A percentile compares a stretch with the other conserved stretches of the same genome.
Conservation (phyloP, 768 basidiomycete species). For the Auriscalpium microsporum region DNA sequence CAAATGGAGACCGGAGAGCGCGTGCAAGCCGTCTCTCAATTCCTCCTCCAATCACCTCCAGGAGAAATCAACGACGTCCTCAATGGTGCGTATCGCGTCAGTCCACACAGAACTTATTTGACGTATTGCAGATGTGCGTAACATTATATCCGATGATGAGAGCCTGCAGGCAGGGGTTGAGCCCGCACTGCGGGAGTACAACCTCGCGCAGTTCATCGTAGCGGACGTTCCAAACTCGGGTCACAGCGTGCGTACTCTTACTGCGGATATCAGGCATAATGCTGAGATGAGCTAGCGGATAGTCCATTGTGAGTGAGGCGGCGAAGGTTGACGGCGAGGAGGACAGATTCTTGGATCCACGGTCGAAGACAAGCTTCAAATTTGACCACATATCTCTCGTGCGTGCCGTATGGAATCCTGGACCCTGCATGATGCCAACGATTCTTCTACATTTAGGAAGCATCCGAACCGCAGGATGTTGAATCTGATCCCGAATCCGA, state of each 20-base stretch:
- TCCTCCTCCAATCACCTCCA: slow-evolving; percentile 86
- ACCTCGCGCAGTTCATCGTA: slow-evolving; percentile 78
- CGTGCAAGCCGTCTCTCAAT: slow-evolving; percentile 63
- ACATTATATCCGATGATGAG: slow-evolving; percentile 81
- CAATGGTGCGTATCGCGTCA: slow-evolving; percentile 45
- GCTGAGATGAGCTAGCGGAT: background rate
- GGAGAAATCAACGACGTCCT: slow-evolving; percentile 97
- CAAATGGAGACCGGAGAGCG: slow-evolving; percentile 56
- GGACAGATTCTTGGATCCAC: slow-evolving; percentile 78
- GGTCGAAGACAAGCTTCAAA: slow-evolving; percentile 65
- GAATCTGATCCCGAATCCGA: slow-evolving; percentile 61
- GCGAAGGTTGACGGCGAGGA: slow-evolving; percentile 46
- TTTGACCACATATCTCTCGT: slow-evolving; percentile 86
- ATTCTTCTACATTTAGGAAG: slow-evolving; percentile 44
- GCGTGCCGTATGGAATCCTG: slow-evolving; percentile 21
- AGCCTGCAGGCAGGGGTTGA: slow-evolving; percentile 70
- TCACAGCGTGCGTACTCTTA: slow-evolving; percentile 54
- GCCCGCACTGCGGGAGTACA: slow-evolving; percentile 77
- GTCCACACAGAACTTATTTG: background rate
- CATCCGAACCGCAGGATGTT: slow-evolving; percentile 59
- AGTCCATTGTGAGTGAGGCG: slow-evolving; percentile 80
- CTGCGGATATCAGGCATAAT: background rate
- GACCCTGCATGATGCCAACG: background rate
- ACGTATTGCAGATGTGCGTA: slow-evolving; percentile 64
- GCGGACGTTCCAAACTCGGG: slow-evolving; percentile 73